These are phyloP conservation scores for Hirschfeldia incana DNA, from an alignment of 345 rosid species.

Conservation along the genomic window DNA sequence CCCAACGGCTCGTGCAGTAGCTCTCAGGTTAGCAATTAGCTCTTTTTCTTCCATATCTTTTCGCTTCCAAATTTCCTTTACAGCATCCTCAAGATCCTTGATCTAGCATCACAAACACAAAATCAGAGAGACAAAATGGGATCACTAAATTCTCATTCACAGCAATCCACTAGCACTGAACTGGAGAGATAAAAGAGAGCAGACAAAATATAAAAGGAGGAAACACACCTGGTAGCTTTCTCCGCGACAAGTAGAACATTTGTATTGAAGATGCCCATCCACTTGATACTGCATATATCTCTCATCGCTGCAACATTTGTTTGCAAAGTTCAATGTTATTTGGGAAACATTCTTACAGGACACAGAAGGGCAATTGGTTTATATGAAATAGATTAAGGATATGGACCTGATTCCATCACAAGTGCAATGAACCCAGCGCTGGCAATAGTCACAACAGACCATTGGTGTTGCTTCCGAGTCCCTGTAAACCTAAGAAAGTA, in stretches of 20 bases:
- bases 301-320: conserved; percentile 69
- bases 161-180: background rate
- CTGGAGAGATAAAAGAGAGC: background rate
- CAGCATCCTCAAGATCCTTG: conserved; percentile 95
- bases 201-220: background rate
- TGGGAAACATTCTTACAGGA: conserved; percentile 15
- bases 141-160: background rate
- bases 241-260: conserved; percentile 96
- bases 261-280: conserved; percentile 87
- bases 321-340: conserved; percentile 8
- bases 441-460: background rate
- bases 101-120: conserved; percentile 30
- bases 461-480: conserved; percentile 1
- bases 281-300: conserved; percentile 90
- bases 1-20: conserved; percentile 62
- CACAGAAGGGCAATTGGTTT: background rate
- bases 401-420: background rate
- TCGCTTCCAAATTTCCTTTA: conserved; percentile 95
- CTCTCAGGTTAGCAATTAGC: conserved; percentile 82
- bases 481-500: background rate
- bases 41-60: conserved; percentile 73
- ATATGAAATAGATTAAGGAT: background rate
- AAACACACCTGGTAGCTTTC: conserved; percentile 92
- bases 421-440: background rate
- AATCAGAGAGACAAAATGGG: background rate